A percentile compares a stretch with the other conserved stretches of the same genome.
Conservation (phyloP, 2,329 filamentous ascomycete genomes). For the Fusarium sp. region DNA sequence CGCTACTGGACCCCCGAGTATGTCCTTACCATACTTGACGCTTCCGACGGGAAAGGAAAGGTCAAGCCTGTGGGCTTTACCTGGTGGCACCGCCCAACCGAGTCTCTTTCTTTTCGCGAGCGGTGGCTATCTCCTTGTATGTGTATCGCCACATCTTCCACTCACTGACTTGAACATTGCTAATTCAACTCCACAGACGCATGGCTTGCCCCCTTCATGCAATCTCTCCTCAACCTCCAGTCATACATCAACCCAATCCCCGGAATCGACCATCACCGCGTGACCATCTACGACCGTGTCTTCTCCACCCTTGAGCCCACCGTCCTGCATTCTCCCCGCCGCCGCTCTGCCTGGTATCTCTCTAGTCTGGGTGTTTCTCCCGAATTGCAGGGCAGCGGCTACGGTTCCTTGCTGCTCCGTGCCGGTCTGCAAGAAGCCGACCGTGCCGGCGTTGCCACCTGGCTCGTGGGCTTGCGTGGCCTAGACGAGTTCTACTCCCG, state of each 20-base stretch:
- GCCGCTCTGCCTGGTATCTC: slow-evolving; percentile 49
- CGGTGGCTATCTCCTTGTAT: slow-evolving; percentile 48
- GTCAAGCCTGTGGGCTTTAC: slow-evolving; percentile 44
- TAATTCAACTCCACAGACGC: slow-evolving; percentile 31
- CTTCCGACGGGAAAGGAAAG: slow-evolving; percentile 18
- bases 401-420: slow-evolving; percentile 46
- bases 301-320: slow-evolving; percentile 40
- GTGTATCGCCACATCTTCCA: slow-evolving; percentile 27
- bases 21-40: slow-evolving; percentile 42
- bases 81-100: slow-evolving; percentile 48
- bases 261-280: slow-evolving; percentile 29
- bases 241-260: slow-evolving; percentile 40
- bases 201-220: slow-evolving; percentile 46
- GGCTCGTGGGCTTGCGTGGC: slow-evolving; percentile 47
- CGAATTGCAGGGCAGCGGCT: slow-evolving; percentile 44
- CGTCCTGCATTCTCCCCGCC: slow-evolving; percentile 42
- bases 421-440: slow-evolving; percentile 46
- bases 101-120: slow-evolving; percentile 41
- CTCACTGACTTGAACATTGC: not conserved
- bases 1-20: slow-evolving; percentile 50
- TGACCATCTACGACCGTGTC: slow-evolving; percentile 41
- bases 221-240: slow-evolving; percentile 38
- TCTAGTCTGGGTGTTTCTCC: slow-evolving; percentile 48
- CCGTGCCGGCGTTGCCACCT: slow-evolving; percentile 43
- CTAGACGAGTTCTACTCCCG: slow-evolving; percentile 47